These are phyloP conservation scores for Akebia trifoliata DNA, from an alignment of 164 flowering plant species.

Conservation along the genomic window DNA sequence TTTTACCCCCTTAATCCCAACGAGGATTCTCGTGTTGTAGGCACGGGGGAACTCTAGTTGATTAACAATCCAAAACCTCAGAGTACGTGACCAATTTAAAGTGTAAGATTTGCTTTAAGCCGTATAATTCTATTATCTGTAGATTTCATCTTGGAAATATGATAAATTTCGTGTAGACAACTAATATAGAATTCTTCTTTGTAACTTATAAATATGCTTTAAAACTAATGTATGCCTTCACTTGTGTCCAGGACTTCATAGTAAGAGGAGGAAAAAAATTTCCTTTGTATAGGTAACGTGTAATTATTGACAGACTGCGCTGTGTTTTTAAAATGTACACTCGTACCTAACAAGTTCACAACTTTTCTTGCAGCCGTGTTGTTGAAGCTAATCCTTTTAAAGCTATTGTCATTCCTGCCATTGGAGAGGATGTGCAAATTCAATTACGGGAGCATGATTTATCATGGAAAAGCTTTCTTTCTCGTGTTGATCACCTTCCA, in stretches of 20 bases:
- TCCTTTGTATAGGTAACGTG: slow-evolving; percentile 86
- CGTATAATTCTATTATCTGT: too few relatives aligned
- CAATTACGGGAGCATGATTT: slow-evolving; percentile 64
- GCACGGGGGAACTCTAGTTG: too few relatives aligned
- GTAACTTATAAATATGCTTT: too few relatives aligned
- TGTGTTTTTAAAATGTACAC: not conserved
- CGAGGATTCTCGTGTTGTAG: too few relatives aligned
- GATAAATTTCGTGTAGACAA: too few relatives aligned
- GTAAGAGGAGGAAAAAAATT: slow-evolving; percentile 76
- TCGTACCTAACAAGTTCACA: too few relatives aligned
- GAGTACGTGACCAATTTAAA: not conserved
- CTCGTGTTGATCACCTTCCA: slow-evolving; percentile 31
- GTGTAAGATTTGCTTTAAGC: too few relatives aligned
- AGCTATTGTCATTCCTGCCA: slow-evolving; percentile 72
- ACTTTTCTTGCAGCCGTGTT: slow-evolving; percentile 63
- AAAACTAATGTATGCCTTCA: slow-evolving; percentile 9
- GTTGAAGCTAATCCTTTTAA: slow-evolving; percentile 57
- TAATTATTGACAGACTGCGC: not conserved
- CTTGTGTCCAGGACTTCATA: slow-evolving; percentile 68
- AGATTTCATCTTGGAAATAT: not conserved
- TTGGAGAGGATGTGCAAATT: slow-evolving; percentile 48
- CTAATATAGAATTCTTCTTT: too few relatives aligned
- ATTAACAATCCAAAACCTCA: not conserved
- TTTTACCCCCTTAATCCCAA: too few relatives aligned
- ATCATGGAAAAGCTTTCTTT: slow-evolving; percentile 74